phyloP scores from a whole-genome alignment of 1,139 yeast species.

The Debaryomyces coudertii region DNA sequence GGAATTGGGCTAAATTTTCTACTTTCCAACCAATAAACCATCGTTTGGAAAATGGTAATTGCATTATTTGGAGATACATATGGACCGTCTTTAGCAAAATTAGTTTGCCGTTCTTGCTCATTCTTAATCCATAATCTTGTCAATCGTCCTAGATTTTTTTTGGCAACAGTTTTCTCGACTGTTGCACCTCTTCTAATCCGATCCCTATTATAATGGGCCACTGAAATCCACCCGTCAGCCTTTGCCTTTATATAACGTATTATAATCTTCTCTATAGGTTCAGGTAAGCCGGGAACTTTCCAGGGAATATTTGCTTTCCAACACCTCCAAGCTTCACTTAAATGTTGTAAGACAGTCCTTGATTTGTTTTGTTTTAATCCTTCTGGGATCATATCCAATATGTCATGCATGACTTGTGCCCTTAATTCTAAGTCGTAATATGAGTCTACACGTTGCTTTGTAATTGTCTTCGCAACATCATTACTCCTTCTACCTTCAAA shows the following conservation, averaged over 20 bases:
- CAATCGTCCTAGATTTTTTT: conserved; percentile 87
- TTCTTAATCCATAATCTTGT: conserved; percentile 91
- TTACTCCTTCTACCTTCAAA: conserved; percentile 94
- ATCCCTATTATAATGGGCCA: conserved; percentile 90
- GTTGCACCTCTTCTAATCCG: conserved; percentile 85
- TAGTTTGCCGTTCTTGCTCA: conserved; percentile 87
- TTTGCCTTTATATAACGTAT: conserved; percentile 90
- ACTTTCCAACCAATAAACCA: conserved; percentile 93
- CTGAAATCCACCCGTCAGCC: conserved; percentile 96
- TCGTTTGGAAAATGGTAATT: conserved; percentile 77
- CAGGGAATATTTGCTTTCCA: conserved; percentile 99
- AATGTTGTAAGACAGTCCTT: conserved; percentile 85
- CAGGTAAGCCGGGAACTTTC: conserved; percentile 97
- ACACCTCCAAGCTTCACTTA: conserved; percentile 98
- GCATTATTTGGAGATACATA: conserved; percentile 87
- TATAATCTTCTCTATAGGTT: conserved; percentile 83
- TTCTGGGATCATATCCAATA: conserved; percentile 95
- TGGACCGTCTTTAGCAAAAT: conserved; percentile 85
- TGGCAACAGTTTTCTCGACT: conserved; percentile 92
- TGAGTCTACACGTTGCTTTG: conserved; percentile 94
- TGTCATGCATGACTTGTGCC: conserved; percentile 94
- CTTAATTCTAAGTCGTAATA: conserved; percentile 91
- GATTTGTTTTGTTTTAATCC: conserved; percentile 88
- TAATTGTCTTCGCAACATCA: conserved; percentile 90
- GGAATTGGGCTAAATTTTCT: conserved; percentile 86